Conservation (phyloP, 441 rosid genomes). For the Aquilaria agallochum region DNA sequence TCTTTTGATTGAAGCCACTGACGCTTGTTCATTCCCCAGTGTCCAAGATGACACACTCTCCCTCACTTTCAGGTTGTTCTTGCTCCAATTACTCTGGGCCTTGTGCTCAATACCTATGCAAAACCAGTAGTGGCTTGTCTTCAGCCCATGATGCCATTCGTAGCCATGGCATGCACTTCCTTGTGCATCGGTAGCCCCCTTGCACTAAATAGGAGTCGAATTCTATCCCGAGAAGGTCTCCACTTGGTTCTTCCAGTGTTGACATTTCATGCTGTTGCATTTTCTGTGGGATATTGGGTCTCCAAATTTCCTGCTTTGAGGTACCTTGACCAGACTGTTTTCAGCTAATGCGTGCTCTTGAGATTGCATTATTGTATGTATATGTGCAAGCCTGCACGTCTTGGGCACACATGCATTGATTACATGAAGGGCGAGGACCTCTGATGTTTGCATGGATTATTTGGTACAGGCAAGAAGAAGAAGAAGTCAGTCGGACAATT, state of each 20-base stretch:
- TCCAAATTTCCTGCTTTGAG: slow-evolving; percentile 69
- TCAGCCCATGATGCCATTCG: slow-evolving; percentile 81
- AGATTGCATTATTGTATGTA: not conserved
- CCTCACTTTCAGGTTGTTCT: slow-evolving; percentile 67
- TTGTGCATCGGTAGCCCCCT: slow-evolving; percentile 92
- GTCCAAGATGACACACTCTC: slow-evolving; percentile 6
- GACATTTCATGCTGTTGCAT: slow-evolving; percentile 75
- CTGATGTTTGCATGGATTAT: not conserved
- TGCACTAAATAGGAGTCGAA: slow-evolving; percentile 70
- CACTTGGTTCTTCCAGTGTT: slow-evolving; percentile 70
- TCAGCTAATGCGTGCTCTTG: not conserved
- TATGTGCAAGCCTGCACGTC: too few relatives aligned
- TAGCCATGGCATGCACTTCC: slow-evolving; percentile 90
- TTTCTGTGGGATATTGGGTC: slow-evolving; percentile 78
- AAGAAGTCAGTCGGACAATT: slow-evolving; percentile 80
- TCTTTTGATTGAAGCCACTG: not conserved
- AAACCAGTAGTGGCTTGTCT: slow-evolving; percentile 68
- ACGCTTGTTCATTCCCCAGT: slow-evolving; percentile 1
- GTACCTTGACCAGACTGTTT: slow-evolving; percentile 28
- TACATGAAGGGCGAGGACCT: too few relatives aligned
- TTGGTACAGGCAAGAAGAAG: slow-evolving; percentile 70
- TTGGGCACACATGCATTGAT: not conserved
- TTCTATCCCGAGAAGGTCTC: slow-evolving; percentile 68
- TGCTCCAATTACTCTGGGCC: slow-evolving; percentile 80
- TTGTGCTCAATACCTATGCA: slow-evolving; percentile 76